Evolutionary conservation across 306 rosid genomes (phyloP).

Genomic region (Lathyrus tuberosus): DNA sequence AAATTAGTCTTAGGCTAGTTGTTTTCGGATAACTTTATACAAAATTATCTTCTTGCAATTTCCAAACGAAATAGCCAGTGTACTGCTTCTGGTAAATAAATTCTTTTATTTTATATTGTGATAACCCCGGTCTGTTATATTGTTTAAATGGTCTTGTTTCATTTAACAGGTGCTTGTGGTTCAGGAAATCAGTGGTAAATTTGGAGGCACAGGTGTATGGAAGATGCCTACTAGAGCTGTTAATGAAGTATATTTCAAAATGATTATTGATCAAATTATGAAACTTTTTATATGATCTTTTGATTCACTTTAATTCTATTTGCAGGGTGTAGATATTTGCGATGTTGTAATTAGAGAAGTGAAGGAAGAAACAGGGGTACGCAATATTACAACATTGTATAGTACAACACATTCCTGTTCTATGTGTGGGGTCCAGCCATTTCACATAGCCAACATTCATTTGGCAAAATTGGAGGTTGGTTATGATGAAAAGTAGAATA

Average conservation of each 20-base stretch:
- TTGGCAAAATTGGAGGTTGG: too few relatives aligned
- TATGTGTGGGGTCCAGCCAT: too few relatives aligned
- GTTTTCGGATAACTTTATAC: too few relatives aligned
- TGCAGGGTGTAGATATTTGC: constrained; percentile 80
- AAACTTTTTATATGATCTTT: not conserved
- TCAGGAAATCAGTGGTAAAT: constrained; percentile 73
- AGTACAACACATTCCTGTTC: not conserved
- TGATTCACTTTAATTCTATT: constrained; percentile 3
- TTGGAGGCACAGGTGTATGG: constrained; percentile 71
- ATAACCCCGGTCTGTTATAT: not conserved
- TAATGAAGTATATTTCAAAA: constrained; percentile 51
- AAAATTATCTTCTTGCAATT: too few relatives aligned
- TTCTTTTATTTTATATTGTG: too few relatives aligned
- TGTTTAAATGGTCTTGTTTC: constrained; percentile 33
- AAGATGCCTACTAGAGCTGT: constrained; percentile 82
- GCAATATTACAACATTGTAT: constrained; percentile 22
- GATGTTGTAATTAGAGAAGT: constrained; percentile 81
- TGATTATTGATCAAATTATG: not conserved
- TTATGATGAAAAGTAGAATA: too few relatives aligned
- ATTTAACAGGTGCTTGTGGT: constrained; percentile 76
- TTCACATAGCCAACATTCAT: too few relatives aligned
- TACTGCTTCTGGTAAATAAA: too few relatives aligned
- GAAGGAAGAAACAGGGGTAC: constrained; percentile 96
- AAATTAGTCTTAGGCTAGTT: too few relatives aligned
- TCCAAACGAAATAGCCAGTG: too few relatives aligned